Evolutionary conservation across 1,139 yeast species (phyloP).

Genomic region (Spencermartinsiella ligniputridi): DNA sequence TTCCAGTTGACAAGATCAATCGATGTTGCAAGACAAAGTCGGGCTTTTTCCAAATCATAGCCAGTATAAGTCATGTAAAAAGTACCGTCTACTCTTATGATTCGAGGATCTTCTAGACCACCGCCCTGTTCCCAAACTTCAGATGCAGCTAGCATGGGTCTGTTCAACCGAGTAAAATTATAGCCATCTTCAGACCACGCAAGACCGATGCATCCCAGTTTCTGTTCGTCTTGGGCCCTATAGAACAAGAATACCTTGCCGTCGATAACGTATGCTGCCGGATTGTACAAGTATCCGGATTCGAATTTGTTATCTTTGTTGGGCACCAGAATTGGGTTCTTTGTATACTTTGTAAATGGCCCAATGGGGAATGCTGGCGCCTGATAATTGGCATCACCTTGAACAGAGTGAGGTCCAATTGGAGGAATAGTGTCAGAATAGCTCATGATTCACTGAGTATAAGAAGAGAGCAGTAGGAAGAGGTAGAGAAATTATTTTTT

Average conservation of each 20-base stretch:
- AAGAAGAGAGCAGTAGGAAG: too few relatives aligned
- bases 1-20: conserved; percentile 13
- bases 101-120: conserved; percentile 14
- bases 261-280: conserved; percentile 14
- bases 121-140: conserved; percentile 12
- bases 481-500: background rate
- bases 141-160: conserved; percentile 9
- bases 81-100: conserved; percentile 10
- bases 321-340: conserved; percentile 13
- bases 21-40: conserved; percentile 13
- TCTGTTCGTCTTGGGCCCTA: conserved; percentile 10
- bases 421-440: conserved; percentile 1
- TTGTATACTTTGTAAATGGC: conserved; percentile 9
- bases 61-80: conserved; percentile 14
- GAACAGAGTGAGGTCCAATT: background rate
- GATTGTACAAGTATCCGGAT: conserved; percentile 12
- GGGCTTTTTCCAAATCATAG: conserved; percentile 9
- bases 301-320: conserved; percentile 8
- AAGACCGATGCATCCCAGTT: conserved; percentile 8
- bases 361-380: conserved; percentile 13
- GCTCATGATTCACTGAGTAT: background rate
- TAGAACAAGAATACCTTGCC: conserved; percentile 13
- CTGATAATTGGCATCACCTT: conserved; percentile 1
- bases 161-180: conserved; percentile 9
- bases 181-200: conserved; percentile 16